Percentiles rank a stretch among this genome's conserved stretches.
Conservation (phyloP, 768 basidiomycete species). For the Albatrellus ellisii region DNA sequence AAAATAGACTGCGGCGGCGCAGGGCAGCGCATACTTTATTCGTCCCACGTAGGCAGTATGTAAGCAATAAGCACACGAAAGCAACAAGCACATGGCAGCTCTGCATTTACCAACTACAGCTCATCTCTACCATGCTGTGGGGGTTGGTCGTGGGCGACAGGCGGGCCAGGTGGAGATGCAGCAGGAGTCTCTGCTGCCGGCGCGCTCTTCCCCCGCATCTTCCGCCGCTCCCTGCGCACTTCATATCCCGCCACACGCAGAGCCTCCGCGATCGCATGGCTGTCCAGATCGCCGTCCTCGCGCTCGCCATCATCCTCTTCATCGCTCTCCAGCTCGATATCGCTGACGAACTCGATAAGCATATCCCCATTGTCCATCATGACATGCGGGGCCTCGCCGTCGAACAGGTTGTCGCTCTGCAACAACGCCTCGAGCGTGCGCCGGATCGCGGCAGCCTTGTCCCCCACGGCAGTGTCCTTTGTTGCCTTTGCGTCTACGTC, state of each 20-base stretch:
- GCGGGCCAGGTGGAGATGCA: not conserved
- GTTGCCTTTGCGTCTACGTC: not conserved
- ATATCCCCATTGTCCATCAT: slow-evolving; percentile 14
- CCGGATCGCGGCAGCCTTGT: slow-evolving; percentile 2
- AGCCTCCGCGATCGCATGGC: slow-evolving; percentile 26
- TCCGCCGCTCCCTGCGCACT: slow-evolving; percentile 24
- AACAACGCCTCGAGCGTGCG: slow-evolving; percentile 11
- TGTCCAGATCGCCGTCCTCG: slow-evolving; percentile 22
- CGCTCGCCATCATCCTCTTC: slow-evolving; percentile 19
- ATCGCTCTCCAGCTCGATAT: slow-evolving; percentile 9
- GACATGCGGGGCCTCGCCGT: slow-evolving; percentile 4
- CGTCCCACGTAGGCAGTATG: too few relatives aligned
- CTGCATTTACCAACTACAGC: too few relatives aligned
- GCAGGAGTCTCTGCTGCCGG: not conserved
- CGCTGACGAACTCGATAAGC: slow-evolving; percentile 14
- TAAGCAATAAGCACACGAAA: too few relatives aligned
- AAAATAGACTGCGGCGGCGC: too few relatives aligned
- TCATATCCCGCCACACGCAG: slow-evolving; percentile 43
- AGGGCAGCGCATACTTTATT: too few relatives aligned
- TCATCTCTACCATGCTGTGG: too few relatives aligned
- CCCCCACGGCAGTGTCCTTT: not conserved
- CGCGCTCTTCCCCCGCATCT: slow-evolving; percentile 16
- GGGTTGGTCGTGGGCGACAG: not conserved
- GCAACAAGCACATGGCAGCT: too few relatives aligned
- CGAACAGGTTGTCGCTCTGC: not conserved